Conservation (phyloP, 768 basidiomycete genomes). For the Arthromyces matolae region DNA sequence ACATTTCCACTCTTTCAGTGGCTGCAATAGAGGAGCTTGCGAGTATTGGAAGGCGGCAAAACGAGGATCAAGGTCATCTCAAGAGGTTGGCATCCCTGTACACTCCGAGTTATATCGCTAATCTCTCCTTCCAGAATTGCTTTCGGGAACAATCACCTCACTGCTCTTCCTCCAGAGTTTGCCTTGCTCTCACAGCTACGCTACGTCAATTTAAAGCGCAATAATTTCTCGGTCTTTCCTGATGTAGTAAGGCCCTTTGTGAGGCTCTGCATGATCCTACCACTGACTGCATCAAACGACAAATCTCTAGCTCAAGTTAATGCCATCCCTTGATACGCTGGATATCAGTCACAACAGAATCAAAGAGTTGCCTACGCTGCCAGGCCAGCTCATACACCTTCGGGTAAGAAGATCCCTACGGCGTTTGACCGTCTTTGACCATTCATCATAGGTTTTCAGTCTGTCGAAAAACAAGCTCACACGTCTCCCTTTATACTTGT, state of each 20-base stretch:
- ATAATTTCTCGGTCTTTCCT: constrained; percentile 79
- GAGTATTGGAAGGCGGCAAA: constrained; percentile 45
- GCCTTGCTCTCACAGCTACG: constrained; percentile 67
- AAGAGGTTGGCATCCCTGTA: constrained; percentile 47
- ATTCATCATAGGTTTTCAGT: constrained; percentile 65
- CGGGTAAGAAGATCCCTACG: constrained; percentile 42
- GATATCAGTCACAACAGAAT: constrained; percentile 94
- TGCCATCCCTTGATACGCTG: constrained; percentile 88
- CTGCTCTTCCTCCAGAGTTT: constrained; percentile 73
- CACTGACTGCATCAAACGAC: constrained; percentile 9
- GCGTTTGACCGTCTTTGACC: constrained; percentile 1
- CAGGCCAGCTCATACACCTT: constrained; percentile 75
- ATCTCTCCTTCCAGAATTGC: constrained; percentile 58
- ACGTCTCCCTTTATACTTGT: constrained; percentile 74
- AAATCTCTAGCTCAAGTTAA: constrained; percentile 63
- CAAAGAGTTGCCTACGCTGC: constrained; percentile 69
- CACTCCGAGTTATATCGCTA: background rate
- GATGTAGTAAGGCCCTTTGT: constrained; percentile 48
- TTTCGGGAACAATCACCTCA: constrained; percentile 79
- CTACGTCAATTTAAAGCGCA: constrained; percentile 86
- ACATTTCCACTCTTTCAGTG: constrained; percentile 70
- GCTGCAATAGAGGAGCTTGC: constrained; percentile 77
- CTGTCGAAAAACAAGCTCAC: constrained; percentile 82
- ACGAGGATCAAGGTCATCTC: constrained; percentile 49
- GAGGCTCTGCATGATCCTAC: constrained; percentile 3